Base-by-base conservation (phyloP, 306 rosid species). In the Castanospermum australe region DNA sequence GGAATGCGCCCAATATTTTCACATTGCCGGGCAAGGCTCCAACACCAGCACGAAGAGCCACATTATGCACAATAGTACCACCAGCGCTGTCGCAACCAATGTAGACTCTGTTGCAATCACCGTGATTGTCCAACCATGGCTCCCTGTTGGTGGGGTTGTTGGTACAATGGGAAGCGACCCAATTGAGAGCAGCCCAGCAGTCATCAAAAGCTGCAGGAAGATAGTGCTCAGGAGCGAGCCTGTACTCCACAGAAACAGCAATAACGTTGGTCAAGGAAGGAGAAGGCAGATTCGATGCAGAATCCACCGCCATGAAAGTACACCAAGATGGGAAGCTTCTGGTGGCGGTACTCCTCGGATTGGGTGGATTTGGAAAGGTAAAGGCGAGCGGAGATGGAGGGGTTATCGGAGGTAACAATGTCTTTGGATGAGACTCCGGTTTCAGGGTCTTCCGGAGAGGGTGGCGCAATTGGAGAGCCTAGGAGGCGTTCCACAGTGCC, bases 261-360 rank as follows among this genome's bases (percentile, higher is more conserved):
- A 74, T 9, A 28, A 59, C 79, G 12, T 56, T 59, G 32, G 55
- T 42, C 9, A 22, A 0, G 6, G 0, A 9, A 28, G n/a, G 68
- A 57, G 56, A 74, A 74, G 28, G 79, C 69, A 1, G 79, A 74
- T 59, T 74, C 79, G 14, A 74, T 1, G 54, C 51, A 74, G 47
- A 74, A 74, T 15, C 17, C 79, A 4, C 79, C 79, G 8, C 79
- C 79, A 24, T 74, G 69, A 54, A 55, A 74, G 22, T 74, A 74
- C 22, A 74, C 79, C 56, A 74, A 28, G 68, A 74, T 59, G 55
- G 79, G 69, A 10, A 74, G 8, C n/a, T 74, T 74, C 38, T 71
- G 51, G 32, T n/a, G 28, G 0, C 2, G 9, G 48, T 8, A 0
- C 7, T 36, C 2, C 5, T n/a, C 6, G 56, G 8, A 13, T 14